phyloP scores from a whole-genome alignment of 139 green algal species.

The Raphidocelis subcapitata region DNA sequence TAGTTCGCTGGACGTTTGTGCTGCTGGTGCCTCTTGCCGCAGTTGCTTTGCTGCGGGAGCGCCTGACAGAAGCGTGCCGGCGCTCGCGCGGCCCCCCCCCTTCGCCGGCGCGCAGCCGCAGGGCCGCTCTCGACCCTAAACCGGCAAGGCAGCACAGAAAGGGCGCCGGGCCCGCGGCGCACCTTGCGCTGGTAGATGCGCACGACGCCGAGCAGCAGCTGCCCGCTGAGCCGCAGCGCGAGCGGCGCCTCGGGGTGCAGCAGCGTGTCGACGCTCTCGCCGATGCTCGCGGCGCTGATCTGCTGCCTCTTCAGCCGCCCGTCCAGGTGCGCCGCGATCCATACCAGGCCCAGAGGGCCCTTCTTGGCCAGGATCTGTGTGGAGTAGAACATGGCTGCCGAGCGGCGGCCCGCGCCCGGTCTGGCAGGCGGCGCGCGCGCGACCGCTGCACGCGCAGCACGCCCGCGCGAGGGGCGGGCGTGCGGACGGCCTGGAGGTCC shows the following conservation, averaged over 20 bases:
- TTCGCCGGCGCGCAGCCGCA: background rate
- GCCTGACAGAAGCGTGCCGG: background rate
- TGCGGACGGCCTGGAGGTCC: too few species aligned
- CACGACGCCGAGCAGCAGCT: slow-evolving; percentile 95
- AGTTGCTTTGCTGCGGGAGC: background rate
- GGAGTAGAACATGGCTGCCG: slow-evolving; percentile 82
- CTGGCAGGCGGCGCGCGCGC: too few species aligned
- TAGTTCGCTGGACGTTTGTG: background rate
- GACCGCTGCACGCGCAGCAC: too few species aligned
- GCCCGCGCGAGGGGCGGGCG: too few species aligned
- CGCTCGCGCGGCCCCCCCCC: background rate
- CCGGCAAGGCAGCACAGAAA: background rate
- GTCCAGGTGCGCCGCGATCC: slow-evolving; percentile 94
- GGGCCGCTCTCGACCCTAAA: background rate
- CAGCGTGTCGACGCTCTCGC: slow-evolving; percentile 80
- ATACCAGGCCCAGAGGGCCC: slow-evolving; percentile 89
- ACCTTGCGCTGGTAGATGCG: slow-evolving; percentile 92
- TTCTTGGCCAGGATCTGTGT: slow-evolving; percentile 88
- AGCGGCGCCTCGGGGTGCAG: slow-evolving; percentile 92
- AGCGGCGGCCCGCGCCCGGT: too few species aligned
- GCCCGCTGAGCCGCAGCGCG: slow-evolving; percentile 89
- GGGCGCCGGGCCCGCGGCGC: background rate
- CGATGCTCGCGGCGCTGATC: slow-evolving; percentile 40
- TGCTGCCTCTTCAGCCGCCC: slow-evolving; percentile 80
- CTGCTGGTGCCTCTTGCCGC: background rate